Evolutionary conservation across 2,329 filamentous ascomycete genomes (phyloP), one percentile per base, ranked within the genome.

Genomic region (Cladorrhinum sp.): DNA sequence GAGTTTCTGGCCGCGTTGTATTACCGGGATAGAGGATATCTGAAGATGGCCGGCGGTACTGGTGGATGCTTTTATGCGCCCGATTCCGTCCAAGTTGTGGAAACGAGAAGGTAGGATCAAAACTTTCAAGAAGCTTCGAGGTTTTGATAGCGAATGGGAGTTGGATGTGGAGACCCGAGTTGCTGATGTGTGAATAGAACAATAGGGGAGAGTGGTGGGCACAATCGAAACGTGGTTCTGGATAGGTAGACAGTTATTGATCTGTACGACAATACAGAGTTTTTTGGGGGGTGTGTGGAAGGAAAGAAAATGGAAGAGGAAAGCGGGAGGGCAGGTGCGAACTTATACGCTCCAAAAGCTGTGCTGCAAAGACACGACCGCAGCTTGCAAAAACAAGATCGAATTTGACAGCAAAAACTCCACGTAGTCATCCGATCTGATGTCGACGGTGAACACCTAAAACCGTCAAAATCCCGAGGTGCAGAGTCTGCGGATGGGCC

Each of bases 321-420:
- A 54, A 32, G 59, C 60, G 41, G 53, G 25, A 53, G 54, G 32
- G 32, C 32, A 36, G 12, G 4, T 13, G 32, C 10, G 32, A 36
- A 36, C 32, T 36, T 36, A 36, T 36, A 36, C 32, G 32, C 8
- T 13, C 12, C 32, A 36, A 36, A n/a, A 13, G 3, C 32, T 36
- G 32, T 36, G 32, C 32, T 36, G 32, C 32, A 12, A 13, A 36
- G 32, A 36, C 10, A 36, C 12, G 3, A 16, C 7, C 12, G 32
- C 32, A 36, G 10, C 12, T 4, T 12, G 32, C 32, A 36, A 36
- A 16, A 36, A 36, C 10, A 13, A 12, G 32, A 36, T 36, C 9
- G 12, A 36, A 36, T 36, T 36, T 36, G 32, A 36, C 32, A 10
- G 8, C 32, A 9, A 36, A n/a, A 36, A 5, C 16, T 36, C 12